These are phyloP conservation scores for Ascodesmis nigricans DNA, from an alignment of 495 filamentous ascomycete genomes.

Conservation along the genomic window DNA sequence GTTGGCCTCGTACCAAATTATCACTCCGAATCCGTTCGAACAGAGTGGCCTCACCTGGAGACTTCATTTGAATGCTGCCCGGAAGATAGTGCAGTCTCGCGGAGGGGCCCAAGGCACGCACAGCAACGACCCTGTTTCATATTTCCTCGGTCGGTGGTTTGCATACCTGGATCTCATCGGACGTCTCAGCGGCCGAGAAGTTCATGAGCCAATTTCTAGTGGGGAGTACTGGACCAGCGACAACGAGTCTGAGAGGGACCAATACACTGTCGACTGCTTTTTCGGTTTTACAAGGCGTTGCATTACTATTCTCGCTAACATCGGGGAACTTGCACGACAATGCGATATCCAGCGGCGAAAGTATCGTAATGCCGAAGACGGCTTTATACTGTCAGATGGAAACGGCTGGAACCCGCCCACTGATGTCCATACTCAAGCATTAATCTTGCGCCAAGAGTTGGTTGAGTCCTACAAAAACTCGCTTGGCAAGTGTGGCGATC, in stretches of 20 bases:
- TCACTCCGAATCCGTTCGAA: constrained; percentile 55
- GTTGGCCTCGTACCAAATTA: constrained; percentile 67
- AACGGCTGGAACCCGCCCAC: constrained; percentile 37
- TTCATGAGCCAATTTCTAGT: constrained; percentile 17
- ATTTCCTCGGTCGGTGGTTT: constrained; percentile 71
- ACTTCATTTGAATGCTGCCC: constrained; percentile 51
- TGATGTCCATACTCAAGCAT: constrained; percentile 32
- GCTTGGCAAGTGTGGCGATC: constrained; percentile 27
- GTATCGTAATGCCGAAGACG: constrained; percentile 24
- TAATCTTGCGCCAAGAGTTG: constrained; percentile 33
- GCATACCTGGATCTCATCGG: constrained; percentile 70
- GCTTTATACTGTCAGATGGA: constrained; percentile 24
- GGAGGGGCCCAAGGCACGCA: constrained; percentile 36
- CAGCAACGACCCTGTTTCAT: constrained; percentile 41
- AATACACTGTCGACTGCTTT: constrained; percentile 54
- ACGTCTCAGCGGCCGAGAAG: constrained; percentile 46
- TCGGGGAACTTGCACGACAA: constrained; percentile 47
- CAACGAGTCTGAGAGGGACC: constrained; percentile 32
- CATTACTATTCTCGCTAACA: constrained; percentile 46
- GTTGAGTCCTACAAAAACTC: constrained; percentile 25
- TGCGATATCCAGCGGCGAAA: constrained; percentile 30
- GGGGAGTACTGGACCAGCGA: constrained; percentile 34
- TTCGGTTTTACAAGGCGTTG: constrained; percentile 53
- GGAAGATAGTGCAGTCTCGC: constrained; percentile 50
- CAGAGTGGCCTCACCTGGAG: constrained; percentile 41